A percentile compares a stretch with the other conserved stretches of the same genome.
These are phyloP conservation scores for Polyporus tsugae DNA, from an alignment of 1,284 basidiomycete genomes.

Conservation along the genomic window DNA sequence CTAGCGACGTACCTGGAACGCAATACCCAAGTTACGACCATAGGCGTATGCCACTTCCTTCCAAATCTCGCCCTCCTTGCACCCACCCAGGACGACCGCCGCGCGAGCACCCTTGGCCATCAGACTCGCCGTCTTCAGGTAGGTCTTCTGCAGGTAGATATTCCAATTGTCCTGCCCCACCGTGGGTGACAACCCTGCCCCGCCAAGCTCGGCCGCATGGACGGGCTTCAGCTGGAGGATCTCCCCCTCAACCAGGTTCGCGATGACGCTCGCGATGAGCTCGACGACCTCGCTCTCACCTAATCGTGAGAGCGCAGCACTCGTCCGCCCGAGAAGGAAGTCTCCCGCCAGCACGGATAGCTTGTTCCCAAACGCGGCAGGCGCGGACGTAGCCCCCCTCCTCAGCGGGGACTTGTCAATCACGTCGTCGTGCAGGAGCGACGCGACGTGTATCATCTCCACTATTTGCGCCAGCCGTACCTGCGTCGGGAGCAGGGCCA, in stretches of 20 bases:
- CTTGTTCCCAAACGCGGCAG: conserved; percentile 94
- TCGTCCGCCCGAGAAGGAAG: conserved; percentile 93
- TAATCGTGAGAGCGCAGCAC: conserved; percentile 87
- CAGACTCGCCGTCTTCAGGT: conserved; percentile 95
- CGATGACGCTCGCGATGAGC: conserved; percentile 90
- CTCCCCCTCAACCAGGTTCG: conserved; percentile 97
- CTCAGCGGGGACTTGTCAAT: conserved; percentile 89
- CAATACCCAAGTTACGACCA: conserved; percentile 90
- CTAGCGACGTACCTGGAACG: conserved; percentile 83
- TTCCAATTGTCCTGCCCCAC: conserved; percentile 73
- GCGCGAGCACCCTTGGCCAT: conserved; percentile 95
- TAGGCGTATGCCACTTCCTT: conserved; percentile 96
- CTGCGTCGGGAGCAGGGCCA: conserved; percentile 81
- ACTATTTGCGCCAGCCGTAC: conserved; percentile 94
- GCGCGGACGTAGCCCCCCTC: conserved; percentile 85
- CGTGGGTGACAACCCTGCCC: conserved; percentile 36
- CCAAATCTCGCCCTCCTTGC: conserved; percentile 81
- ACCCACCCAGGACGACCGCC: conserved; percentile 91
- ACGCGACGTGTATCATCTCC: conserved; percentile 99
- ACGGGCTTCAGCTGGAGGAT: conserved; percentile 85
- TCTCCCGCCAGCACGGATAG: conserved; percentile 94
- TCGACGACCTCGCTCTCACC: conserved; percentile 93
- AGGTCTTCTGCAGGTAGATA: conserved; percentile 92
- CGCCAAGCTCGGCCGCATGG: conserved; percentile 44
- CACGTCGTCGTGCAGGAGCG: conserved; percentile 95